Conservation (phyloP, 2,329 filamentous ascomycete genomes). For the Microcera coccophila region DNA sequence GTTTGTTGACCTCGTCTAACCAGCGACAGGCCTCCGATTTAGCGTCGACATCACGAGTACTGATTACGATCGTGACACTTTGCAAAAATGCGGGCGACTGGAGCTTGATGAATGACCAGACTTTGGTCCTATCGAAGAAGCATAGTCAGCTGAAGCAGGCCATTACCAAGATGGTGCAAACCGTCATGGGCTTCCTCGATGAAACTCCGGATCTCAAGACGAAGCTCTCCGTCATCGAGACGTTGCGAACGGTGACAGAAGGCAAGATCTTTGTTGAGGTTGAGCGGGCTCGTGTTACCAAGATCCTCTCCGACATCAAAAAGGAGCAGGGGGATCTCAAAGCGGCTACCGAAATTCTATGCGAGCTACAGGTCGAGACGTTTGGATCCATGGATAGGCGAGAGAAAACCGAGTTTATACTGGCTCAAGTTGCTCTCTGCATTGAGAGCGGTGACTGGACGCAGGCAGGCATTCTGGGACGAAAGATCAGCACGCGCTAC, state of each 20-base stretch:
- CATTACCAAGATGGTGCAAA: slow-evolving; percentile 98
- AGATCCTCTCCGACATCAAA: slow-evolving; percentile 95
- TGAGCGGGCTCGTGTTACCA: slow-evolving; percentile 90
- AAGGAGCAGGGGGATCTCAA: slow-evolving; percentile 90
- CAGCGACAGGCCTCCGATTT: slow-evolving; percentile 80
- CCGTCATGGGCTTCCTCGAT: slow-evolving; percentile 87
- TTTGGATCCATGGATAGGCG: slow-evolving; percentile 96
- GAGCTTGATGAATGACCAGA: slow-evolving; percentile 94
- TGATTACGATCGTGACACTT: slow-evolving; percentile 86
- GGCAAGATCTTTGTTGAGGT: slow-evolving; percentile 99
- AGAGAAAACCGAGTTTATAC: slow-evolving; percentile 98
- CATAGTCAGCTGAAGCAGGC: slow-evolving; percentile 99
- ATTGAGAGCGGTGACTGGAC: slow-evolving; percentile 96
- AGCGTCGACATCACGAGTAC: slow-evolving; percentile 83
- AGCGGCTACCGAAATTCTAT: slow-evolving; percentile 86
- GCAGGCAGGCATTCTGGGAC: slow-evolving; percentile 86
- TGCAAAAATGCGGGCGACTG: slow-evolving; percentile 92
- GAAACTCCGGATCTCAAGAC: slow-evolving; percentile 78
- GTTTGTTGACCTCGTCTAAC: slow-evolving; percentile 13
- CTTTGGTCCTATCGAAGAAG: slow-evolving; percentile 95
- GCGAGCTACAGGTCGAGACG: slow-evolving; percentile 96
- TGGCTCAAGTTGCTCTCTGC: slow-evolving; percentile 90
- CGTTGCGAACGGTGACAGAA: slow-evolving; percentile 91
- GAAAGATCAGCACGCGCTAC: slow-evolving; percentile 96
- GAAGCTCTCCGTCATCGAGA: slow-evolving; percentile 92